phyloP scores from a whole-genome alignment of 768 basidiomycete species.

The Tubosaeta brunneosetosa region DNA sequence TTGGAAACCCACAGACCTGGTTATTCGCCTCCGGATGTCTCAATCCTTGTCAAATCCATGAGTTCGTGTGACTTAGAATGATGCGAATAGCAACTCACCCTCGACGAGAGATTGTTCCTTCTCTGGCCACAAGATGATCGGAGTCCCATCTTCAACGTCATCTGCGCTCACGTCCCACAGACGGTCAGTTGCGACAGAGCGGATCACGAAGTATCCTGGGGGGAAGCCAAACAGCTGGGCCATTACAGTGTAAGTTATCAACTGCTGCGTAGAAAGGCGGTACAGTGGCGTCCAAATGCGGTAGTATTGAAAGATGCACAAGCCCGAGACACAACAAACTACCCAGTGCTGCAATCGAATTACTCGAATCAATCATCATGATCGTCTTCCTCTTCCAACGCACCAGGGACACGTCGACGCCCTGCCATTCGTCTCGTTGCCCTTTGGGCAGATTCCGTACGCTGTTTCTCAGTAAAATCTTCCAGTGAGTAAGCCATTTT shows the following conservation, averaged over 20 bases:
- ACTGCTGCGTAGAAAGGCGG: background rate
- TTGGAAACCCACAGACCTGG: constrained; percentile 43
- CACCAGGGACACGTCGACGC: constrained; percentile 23
- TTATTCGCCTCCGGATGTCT: constrained; percentile 68
- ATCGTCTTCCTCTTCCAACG: constrained; percentile 23
- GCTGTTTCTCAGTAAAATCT: constrained; percentile 65
- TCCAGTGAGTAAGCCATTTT: constrained; percentile 66
- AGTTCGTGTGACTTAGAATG: constrained; percentile 5
- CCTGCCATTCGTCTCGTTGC: constrained; percentile 7
- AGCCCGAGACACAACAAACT: background rate
- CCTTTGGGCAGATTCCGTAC: constrained; percentile 31
- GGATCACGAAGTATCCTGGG: constrained; percentile 39
- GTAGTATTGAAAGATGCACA: background rate
- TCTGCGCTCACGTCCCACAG: constrained; percentile 34
- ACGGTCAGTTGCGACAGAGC: constrained; percentile 32
- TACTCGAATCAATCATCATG: constrained; percentile 9
- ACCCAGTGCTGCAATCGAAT: background rate
- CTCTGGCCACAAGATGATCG: constrained; percentile 63
- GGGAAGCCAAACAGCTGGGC: constrained; percentile 32
- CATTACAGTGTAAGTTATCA: constrained; percentile 3
- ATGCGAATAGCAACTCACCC: constrained; percentile 40
- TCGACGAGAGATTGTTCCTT: constrained; percentile 77
- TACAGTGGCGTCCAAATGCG: background rate
- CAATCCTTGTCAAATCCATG: constrained; percentile 43
- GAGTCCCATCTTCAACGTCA: constrained; percentile 34